Evolutionary conservation across 108 stramenopile species (phyloP).

Genomic region (Cyclotella baltica): DNA sequence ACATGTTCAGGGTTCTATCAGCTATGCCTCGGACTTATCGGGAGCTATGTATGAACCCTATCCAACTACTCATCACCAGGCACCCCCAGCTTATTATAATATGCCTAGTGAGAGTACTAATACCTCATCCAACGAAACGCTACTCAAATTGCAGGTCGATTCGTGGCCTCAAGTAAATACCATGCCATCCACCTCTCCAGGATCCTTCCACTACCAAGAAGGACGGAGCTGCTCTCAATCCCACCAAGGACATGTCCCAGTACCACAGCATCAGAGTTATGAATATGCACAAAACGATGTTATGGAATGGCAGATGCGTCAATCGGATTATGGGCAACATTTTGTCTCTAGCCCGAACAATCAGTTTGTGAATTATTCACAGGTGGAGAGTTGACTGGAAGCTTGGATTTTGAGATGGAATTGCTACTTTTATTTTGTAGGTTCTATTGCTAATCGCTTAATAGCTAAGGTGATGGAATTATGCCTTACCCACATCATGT

Average conservation of each 20-base stretch:
- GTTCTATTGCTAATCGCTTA: conserved; percentile 7
- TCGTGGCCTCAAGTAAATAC: background rate
- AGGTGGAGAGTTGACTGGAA: conserved; percentile 19
- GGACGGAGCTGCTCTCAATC: conserved; percentile 7
- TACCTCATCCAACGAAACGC: background rate
- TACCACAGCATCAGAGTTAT: conserved; percentile 14
- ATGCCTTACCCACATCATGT: too few species aligned
- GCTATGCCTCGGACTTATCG: conserved; percentile 4
- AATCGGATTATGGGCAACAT: conserved; percentile 22
- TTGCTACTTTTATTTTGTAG: background rate
- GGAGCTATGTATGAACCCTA: conserved; percentile 4
- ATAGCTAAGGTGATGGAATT: too few species aligned
- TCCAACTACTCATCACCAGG: conserved; percentile 10
- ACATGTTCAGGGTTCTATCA: background rate
- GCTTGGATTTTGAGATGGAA: background rate
- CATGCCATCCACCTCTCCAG: background rate
- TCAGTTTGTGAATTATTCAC: conserved; percentile 23
- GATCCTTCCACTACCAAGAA: background rate
- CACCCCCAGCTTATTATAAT: background rate
- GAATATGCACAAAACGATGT: conserved; percentile 23
- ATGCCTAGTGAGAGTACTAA: background rate
- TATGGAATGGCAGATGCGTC: conserved; percentile 23
- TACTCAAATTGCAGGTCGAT: conserved; percentile 1
- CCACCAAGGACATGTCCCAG: background rate
- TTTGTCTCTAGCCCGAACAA: conserved; percentile 19